Conservation (phyloP, 108 stramenopile species). For the Cyclotella cryptica region DNA sequence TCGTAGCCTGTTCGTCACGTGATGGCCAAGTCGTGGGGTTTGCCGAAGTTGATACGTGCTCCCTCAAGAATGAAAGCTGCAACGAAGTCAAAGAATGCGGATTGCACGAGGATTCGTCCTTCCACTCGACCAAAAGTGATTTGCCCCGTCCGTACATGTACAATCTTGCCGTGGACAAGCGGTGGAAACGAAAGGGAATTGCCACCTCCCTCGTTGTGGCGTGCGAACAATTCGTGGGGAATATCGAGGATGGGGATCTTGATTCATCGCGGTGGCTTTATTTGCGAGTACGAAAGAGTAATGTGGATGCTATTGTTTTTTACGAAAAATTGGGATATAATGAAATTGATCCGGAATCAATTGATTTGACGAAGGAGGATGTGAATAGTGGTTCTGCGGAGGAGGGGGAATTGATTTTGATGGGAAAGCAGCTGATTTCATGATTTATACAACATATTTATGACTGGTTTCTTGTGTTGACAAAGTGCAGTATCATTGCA, state of each 20-base stretch:
- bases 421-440: conserved; percentile 15
- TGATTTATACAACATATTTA: no score
- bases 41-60: conserved; percentile 68
- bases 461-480: no score
- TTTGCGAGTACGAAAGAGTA: conserved; percentile 62
- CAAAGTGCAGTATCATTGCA: no score
- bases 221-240: conserved; percentile 61
- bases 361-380: conserved; percentile 43
- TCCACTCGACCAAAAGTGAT: neutral
- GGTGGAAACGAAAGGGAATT: conserved; percentile 65
- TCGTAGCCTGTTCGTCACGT: conserved; percentile 64
- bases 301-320: conserved; percentile 62
- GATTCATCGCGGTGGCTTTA: conserved; percentile 35
- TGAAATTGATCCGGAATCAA: conserved; percentile 41
- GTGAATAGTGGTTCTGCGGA: conserved; percentile 54
- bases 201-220: conserved; percentile 60
- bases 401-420: conserved; percentile 49
- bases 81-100: conserved; percentile 8
- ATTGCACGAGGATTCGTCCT: neutral
- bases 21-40: conserved; percentile 64
- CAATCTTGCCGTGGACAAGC: conserved; percentile 72
- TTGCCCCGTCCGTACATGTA: conserved; percentile 75
- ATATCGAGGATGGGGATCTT: neutral
- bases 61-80: conserved; percentile 13
- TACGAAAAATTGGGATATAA: conserved; percentile 65